These are phyloP conservation scores for Chlorella sp. DNA, from an alignment of 139 green algal genomes.

Conservation along the genomic window DNA sequence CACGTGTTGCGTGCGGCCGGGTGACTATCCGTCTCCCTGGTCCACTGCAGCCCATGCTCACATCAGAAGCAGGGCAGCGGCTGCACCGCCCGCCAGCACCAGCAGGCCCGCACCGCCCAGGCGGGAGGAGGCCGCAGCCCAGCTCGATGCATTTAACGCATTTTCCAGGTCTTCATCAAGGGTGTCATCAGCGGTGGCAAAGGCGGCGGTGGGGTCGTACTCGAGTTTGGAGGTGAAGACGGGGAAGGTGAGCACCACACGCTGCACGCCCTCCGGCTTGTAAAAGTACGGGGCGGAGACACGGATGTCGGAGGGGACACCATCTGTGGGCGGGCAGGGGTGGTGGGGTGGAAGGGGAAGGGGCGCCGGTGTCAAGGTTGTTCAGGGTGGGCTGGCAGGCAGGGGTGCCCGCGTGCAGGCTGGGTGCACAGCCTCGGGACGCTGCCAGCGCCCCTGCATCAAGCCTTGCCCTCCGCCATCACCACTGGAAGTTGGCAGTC, in stretches of 20 bases:
- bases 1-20: too few relatives aligned
- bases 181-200: background rate
- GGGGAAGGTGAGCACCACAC: background rate
- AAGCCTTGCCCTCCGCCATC: background rate
- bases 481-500: too few relatives aligned
- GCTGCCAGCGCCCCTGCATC: too few relatives aligned
- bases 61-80: background rate
- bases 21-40: too few relatives aligned
- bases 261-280: background rate
- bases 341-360: background rate
- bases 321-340: background rate
- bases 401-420: too few relatives aligned
- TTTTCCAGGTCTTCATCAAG: background rate
- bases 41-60: background rate
- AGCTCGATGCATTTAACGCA: background rate
- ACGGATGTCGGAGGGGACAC: background rate
- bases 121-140: background rate
- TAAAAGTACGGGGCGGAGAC: background rate
- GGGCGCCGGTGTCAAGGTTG: too few relatives aligned
- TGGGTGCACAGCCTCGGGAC: too few relatives aligned
- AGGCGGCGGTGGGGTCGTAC: conserved; percentile 12
- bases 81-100: background rate
- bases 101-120: background rate
- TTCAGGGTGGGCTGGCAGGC: too few relatives aligned
- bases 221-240: background rate